These are phyloP conservation scores for Penicillium verrucosum DNA, from an alignment of 2,329 filamentous ascomycete species.

Conservation along the genomic window DNA sequence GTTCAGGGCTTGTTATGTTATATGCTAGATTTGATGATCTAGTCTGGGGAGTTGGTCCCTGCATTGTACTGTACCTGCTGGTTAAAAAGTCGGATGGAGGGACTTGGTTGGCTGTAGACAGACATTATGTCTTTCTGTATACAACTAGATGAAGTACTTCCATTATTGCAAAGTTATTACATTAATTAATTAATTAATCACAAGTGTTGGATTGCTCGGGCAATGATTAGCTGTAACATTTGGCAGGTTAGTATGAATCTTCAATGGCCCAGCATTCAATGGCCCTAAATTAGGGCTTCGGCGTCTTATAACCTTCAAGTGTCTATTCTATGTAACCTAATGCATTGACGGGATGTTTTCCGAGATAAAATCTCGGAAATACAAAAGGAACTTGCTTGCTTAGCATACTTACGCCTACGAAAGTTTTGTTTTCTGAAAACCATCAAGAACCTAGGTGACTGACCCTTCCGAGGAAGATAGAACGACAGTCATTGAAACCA, in stretches of 20 bases:
- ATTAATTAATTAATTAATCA: background rate
- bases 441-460: background rate
- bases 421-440: background rate
- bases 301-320: background rate
- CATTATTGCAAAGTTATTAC: background rate
- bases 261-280: too few species aligned
- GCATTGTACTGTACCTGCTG: background rate
- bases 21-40: background rate
- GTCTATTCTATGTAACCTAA: background rate
- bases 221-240: background rate
- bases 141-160: background rate
- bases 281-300: background rate
- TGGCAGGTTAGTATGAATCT: background rate
- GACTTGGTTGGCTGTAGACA: too few species aligned
- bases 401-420: background rate
- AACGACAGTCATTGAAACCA: background rate
- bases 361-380: background rate
- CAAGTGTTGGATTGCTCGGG: background rate
- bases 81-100: too few species aligned
- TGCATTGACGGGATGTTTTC: background rate
- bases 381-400: too few species aligned
- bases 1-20: background rate
- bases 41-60: background rate
- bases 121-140: background rate
- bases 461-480: background rate